These are phyloP conservation scores for Dipodascus albidus DNA, from an alignment of 805 yeast genomes.

Conservation along the genomic window DNA sequence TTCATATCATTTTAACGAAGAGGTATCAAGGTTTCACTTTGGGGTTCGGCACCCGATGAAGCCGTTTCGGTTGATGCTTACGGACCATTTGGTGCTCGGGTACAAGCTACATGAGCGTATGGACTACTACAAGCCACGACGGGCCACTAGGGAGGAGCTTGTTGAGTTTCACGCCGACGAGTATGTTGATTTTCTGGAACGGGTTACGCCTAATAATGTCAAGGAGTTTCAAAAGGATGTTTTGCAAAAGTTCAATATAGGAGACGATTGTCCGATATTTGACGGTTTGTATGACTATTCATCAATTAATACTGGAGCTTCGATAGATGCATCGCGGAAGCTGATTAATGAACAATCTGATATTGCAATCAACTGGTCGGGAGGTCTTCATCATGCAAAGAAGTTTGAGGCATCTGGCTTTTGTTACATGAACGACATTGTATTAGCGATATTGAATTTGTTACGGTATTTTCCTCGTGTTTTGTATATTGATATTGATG, in stretches of 20 bases:
- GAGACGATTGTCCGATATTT: conserved; percentile 89
- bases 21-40: conserved; percentile 71
- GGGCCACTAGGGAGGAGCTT: conserved; percentile 74
- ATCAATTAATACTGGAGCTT: conserved; percentile 79
- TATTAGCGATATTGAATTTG: conserved; percentile 67
- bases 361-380: conserved; percentile 87
- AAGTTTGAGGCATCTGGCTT: conserved; percentile 85
- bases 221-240: conserved; percentile 34
- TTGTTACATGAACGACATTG: conserved; percentile 86
- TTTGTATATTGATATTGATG: conserved; percentile 77
- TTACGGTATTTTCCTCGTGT: conserved; percentile 78
- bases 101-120: conserved; percentile 79
- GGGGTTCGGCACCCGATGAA: conserved; percentile 98
- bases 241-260: conserved; percentile 69
- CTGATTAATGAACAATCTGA: conserved; percentile 75
- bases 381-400: conserved; percentile 89
- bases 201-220: conserved; percentile 66
- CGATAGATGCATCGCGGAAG: conserved; percentile 82
- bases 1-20: conserved; percentile 80
- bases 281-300: conserved; percentile 92
- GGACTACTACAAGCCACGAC: conserved; percentile 79
- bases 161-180: conserved; percentile 79
- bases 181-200: conserved; percentile 63
- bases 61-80: conserved; percentile 85
- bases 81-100: conserved; percentile 80